phyloP scores from a whole-genome alignment of 2,329 filamentous ascomycete genomes.

The Trichoderma harzianum region DNA sequence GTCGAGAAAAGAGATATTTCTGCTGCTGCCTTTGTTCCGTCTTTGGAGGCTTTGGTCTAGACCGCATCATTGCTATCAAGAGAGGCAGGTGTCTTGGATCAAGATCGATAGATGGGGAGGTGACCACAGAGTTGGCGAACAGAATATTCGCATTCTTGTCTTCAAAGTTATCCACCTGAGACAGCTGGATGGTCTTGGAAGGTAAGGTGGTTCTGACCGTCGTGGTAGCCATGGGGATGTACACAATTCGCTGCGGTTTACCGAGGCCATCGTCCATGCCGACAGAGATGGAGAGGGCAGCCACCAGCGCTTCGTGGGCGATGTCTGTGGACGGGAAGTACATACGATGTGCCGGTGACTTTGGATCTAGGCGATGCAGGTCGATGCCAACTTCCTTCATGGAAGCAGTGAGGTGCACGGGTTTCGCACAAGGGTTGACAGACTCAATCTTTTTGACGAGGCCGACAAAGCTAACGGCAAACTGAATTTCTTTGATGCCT shows the following conservation, averaged over 20 bases:
- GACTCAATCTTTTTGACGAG: constrained; percentile 75
- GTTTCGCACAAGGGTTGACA: constrained; percentile 62
- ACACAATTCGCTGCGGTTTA: constrained; percentile 80
- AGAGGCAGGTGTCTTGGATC: constrained; percentile 89
- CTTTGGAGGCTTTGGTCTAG: constrained; percentile 39
- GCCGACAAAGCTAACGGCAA: constrained; percentile 87
- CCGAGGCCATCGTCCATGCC: constrained; percentile 88
- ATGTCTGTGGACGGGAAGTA: constrained; percentile 92
- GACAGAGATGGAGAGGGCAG: constrained; percentile 87
- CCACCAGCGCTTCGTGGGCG: constrained; percentile 89
- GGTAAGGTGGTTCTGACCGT: constrained; percentile 91
- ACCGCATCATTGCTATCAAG: constrained; percentile 70
- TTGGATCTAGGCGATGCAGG: constrained; percentile 83
- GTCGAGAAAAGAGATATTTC: constrained; percentile 71
- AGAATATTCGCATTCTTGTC: constrained; percentile 95
- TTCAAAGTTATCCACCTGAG: constrained; percentile 65
- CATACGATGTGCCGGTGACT: constrained; percentile 94
- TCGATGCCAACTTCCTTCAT: constrained; percentile 97
- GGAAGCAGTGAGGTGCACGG: constrained; percentile 78
- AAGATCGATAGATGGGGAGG: constrained; percentile 89
- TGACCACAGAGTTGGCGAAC: constrained; percentile 93
- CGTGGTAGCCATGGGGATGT: constrained; percentile 96
- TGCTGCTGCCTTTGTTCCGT: constrained; percentile 50
- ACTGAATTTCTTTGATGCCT: constrained; percentile 94
- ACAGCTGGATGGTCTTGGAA: constrained; percentile 85